Evolutionary conservation across 1,139 yeast genomes (phyloP), one percentile per base, ranked within the genome.

Genomic region (Geotrichum histeridarum): DNA sequence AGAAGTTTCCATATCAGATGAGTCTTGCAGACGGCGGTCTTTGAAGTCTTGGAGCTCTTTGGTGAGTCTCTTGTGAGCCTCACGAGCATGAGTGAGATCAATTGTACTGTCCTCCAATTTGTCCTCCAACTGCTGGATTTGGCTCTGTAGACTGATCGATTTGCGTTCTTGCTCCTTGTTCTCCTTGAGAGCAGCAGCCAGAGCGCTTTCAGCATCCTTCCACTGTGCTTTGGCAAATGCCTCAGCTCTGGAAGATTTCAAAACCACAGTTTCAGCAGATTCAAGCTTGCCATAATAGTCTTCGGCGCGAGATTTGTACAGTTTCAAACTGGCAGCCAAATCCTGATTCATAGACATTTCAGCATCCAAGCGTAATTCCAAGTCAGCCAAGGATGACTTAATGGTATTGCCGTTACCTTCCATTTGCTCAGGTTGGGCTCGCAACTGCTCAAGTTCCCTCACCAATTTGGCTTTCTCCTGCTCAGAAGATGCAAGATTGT

Each of bases 231-330:
- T 72, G 8, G 86, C 78, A 53, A 75, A 70, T 51, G 77, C 77
- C 64, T 85, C 91, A 15, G 84, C 82, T 60, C 87, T 75, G 44
- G 74, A 67, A 2, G 89, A 81, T 50, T 82, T 78, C 48, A 78
- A 74, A 1, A 86, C 81, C 1, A 89, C 85, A 50, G 84, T 77
- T 64, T 91, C 96, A 0, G 95, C 93, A 57, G 81, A 78, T 63
- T 89, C 95, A 38, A 90, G 73, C 62, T 87, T 86, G 57, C 77
- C 76, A 63, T 79, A 82, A 64, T 88, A 86, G 60, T 85, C 88
- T 48, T 87, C 93, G 14, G 95, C 82, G 56, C 96, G 78, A 42
- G 75, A 72, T 64, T 82, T 85, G 69, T 86, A 89, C 39, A 86
- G 73, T 35, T 79, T 81, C 43, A 85, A 72, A 42, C 81, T 75